Conservation (phyloP, 352 stramenopile species). For the Pythium myriotylum region DNA sequence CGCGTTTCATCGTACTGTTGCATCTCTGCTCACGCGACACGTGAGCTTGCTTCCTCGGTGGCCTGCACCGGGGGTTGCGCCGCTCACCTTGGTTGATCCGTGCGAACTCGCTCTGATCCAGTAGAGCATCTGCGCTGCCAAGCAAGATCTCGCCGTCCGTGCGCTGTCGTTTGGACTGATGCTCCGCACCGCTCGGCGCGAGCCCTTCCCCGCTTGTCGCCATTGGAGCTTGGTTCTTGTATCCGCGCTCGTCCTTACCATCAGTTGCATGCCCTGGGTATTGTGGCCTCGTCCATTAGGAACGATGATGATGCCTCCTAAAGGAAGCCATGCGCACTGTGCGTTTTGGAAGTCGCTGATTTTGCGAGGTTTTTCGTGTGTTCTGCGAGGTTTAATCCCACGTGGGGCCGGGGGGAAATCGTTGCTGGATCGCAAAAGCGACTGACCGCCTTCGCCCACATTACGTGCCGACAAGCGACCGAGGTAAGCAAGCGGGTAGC, state of each 20-base stretch:
- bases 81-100: constrained; percentile 33
- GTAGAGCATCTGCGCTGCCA: constrained; percentile 10
- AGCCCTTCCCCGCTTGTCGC: constrained; percentile 1
- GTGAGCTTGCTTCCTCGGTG: not conserved
- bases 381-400: constrained; percentile 31
- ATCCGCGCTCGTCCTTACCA: not conserved
- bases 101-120: constrained; percentile 33
- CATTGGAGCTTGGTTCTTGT: constrained; percentile 1
- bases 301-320: not conserved
- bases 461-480: constrained; percentile 12
- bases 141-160: constrained; percentile 6
- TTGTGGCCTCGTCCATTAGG: not conserved
- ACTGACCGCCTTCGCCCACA: constrained; percentile 22
- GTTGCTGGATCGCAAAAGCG: constrained; percentile 22
- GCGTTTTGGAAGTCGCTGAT: constrained; percentile 23
- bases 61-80: not conserved
- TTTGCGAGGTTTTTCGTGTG: constrained; percentile 26
- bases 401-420: constrained; percentile 29
- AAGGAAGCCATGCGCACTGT: constrained; percentile 18
- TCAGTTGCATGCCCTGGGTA: constrained; percentile 2
- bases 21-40: constrained; percentile 59
- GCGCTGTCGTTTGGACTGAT: constrained; percentile 21
- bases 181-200: constrained; percentile 11
- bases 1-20: constrained; percentile 91
- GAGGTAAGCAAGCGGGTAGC: constrained; percentile 21